Evolutionary conservation across 2,329 filamentous ascomycete species (phyloP), one percentile per base, ranked within the genome.

Genomic region (Akanthomyces muscarius): DNA sequence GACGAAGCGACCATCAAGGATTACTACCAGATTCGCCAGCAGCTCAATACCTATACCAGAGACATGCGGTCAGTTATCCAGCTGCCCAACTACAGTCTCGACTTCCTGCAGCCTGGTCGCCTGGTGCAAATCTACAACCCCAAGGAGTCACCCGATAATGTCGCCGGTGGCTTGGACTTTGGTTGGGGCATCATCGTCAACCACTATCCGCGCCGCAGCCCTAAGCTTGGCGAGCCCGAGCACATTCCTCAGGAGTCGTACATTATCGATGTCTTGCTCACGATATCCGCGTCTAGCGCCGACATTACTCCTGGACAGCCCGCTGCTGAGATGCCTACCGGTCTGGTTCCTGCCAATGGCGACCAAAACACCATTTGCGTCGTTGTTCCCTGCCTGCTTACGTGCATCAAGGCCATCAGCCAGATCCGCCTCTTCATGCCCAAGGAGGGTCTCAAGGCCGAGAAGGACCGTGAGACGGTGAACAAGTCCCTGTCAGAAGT

Each of bases 61-160:
- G 93, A 99, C 66, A 96, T 98, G 88, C 87, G 91, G 21, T 83
- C 88, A 55, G 92, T 98, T 47, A 95, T 98, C 67, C 96, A 92
- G 70, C 92, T 97, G 70, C 95, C 95, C 0, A 90, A 89, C 67
- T 89, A 98, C 77, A 92, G 90, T 69, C 75, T 94, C 42, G 87
- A 89, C 54, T 99, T 92, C 74, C 80, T 99, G 72, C 90, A 96
- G 70, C 83, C 89, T 14, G 95, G 95, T n/a, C 89, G 95, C 13
- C 77, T 98, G 44, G 87, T 99, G 38, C 89, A 90, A 67, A 89
- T 99, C 71, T 94, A 92, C 74, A 87, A 93, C 72, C 83, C 84
- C 6, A 79, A 78, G 65, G 72, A 77, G 38, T 71, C 83, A 80
- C 70, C 73, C 0, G 76, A 76, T 38, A 74, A 73, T 10, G 74